These are phyloP conservation scores for Pseudotsuga menziesii DNA, from an alignment of 75 land plant species.

Conservation along the genomic window DNA sequence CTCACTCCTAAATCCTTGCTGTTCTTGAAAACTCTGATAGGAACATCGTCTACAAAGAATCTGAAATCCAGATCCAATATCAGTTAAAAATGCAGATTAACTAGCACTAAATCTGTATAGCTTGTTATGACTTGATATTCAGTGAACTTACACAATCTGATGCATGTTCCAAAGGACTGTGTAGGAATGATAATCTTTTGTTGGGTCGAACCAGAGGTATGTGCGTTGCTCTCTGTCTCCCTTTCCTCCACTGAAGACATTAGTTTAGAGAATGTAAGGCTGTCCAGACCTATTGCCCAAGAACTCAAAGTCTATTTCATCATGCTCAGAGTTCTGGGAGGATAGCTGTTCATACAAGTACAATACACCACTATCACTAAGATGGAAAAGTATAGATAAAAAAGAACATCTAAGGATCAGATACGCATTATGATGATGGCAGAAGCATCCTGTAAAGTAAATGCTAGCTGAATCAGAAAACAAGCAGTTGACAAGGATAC, in stretches of 20 bases:
- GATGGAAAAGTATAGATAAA: no score
- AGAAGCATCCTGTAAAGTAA: no score
- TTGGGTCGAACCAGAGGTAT: slow-evolving; percentile 24
- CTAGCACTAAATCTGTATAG: no score
- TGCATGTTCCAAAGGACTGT: slow-evolving; percentile 28
- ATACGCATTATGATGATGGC: no score
- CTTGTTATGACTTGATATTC: not conserved
- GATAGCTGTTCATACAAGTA: not conserved
- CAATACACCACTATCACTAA: no score
- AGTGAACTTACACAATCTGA: slow-evolving; percentile 19
- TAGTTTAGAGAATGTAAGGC: slow-evolving; percentile 19
- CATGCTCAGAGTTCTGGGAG: slow-evolving; percentile 14
- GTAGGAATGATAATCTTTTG: slow-evolving; percentile 17
- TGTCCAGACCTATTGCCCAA: slow-evolving; percentile 19
- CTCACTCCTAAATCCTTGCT: slow-evolving; percentile 40
- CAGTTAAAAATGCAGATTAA: no score
- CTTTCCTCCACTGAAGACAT: slow-evolving; percentile 26
- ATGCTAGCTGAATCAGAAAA: no score
- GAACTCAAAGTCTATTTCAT: slow-evolving; percentile 29
- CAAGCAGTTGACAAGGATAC: no score
- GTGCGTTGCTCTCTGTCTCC: slow-evolving; percentile 27
- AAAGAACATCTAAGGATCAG: no score
- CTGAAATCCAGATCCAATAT: slow-evolving; percentile 15
- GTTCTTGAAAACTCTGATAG: slow-evolving; percentile 52
- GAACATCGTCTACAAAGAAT: slow-evolving; percentile 45